Percentiles rank a stretch among this genome's conserved stretches.
These are phyloP conservation scores for Caloboletus inedulis DNA, from an alignment of 1,284 basidiomycete species.

Conservation along the genomic window DNA sequence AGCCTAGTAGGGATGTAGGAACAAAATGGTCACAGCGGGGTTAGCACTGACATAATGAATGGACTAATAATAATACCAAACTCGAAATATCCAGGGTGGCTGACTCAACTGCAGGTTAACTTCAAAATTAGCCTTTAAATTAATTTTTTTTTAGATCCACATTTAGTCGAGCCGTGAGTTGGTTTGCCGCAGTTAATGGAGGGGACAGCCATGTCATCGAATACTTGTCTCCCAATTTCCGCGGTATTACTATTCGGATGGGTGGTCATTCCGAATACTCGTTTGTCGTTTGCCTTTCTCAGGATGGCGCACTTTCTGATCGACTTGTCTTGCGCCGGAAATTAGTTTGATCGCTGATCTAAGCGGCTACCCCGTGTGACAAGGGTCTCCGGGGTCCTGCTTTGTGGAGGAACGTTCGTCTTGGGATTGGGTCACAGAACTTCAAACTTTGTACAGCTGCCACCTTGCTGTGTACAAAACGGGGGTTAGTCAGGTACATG, in stretches of 20 bases:
- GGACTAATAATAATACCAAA: no score
- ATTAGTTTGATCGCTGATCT: not conserved
- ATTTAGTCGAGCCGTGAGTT: no score
- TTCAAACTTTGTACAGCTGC: conserved; percentile 5
- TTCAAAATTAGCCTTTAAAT: not conserved
- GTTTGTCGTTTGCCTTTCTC: not conserved
- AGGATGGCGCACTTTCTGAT: not conserved
- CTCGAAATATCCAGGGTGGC: no score
- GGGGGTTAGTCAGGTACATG: conserved; percentile 15
- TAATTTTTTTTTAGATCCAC: not conserved
- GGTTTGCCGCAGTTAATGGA: no score
- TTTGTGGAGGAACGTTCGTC: conserved; percentile 11
- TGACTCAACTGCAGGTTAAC: not conserved
- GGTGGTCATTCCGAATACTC: not conserved
- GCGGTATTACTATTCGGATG: not conserved
- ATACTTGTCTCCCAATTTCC: not conserved
- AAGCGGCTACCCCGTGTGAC: not conserved
- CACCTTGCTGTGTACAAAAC: conserved; percentile 17
- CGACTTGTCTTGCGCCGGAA: not conserved
- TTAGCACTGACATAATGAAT: no score
- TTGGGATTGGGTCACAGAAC: conserved; percentile 16
- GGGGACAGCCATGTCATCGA: no score
- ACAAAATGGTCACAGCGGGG: no score
- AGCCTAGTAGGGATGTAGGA: no score
- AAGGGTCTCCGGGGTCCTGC: conserved; percentile 14